Evolutionary conservation across 805 yeast genomes (phyloP), one percentile per base, ranked within the genome.

Genomic region (Metschnikowia chrysomelidarum): DNA sequence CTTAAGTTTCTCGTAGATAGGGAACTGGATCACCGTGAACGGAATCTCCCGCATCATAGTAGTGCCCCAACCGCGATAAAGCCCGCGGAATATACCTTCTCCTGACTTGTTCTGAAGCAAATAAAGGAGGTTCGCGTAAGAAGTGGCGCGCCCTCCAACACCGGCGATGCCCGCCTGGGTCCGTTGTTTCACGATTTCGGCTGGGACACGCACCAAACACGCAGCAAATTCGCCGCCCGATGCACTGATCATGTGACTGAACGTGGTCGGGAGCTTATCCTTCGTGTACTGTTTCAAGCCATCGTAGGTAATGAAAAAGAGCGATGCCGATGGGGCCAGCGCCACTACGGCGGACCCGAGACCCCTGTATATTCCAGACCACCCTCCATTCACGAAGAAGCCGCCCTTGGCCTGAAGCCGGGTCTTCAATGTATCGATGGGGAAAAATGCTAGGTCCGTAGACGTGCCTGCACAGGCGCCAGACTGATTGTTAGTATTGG

Each of bases 391-490:
- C 12, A 61, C 66, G 58, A 87, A 86, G 53, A 93, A 91, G 0
- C 98, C 98, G 22, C 96, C 96, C 54, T 79, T 79, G 14, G 98
- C 98, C 59, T 93, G 99, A 11, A 93, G 67, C 38, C 99, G 70
- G 0, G 99, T 93, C 62, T 93, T 93, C 38, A 93, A 51, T 1
- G 99, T 93, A 52, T 93, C 99, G 24, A 93, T 87, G 10, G 99
- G 98, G 67, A 91, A 93, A 61, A 93, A 93, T 3, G 83, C 87
- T 24, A 93, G 68, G 62, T 93, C 99, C 1, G 97, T 89, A 5
- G 94, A 81, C 2, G 96, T 93, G 11, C 99, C 99, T 5, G 98
- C 96, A 40, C 93, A 81, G 6, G 86, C 98, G 24, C 98, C 98
- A 53, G 89, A 80, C 73, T 62, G 35, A 16, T n/a, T n/a, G n/a